Conservation (phyloP, 2,329 filamentous ascomycete genomes). For the Zymoseptoria crescenta region DNA sequence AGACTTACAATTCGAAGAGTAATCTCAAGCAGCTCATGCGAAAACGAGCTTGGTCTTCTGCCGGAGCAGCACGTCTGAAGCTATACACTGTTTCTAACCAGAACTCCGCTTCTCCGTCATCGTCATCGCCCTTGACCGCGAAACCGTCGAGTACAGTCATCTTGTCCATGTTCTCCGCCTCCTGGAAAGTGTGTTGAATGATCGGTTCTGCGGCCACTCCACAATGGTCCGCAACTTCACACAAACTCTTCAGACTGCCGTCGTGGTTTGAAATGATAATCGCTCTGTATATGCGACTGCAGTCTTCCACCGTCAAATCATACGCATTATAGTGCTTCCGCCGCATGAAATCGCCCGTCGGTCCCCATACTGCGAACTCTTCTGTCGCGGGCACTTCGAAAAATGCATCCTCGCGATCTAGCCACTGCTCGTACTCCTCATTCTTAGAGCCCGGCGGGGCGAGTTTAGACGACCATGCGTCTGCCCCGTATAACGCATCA, state of each 20-base stretch:
- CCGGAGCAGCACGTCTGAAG: too few species aligned
- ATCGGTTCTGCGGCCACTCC: background rate
- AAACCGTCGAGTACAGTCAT: background rate
- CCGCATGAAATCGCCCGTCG: too few species aligned
- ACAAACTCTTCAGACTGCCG: background rate
- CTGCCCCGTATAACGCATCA: background rate
- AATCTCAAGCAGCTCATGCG: background rate
- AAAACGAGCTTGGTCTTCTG: background rate
- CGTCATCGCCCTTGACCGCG: background rate
- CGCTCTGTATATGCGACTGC: background rate
- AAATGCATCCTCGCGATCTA: background rate
- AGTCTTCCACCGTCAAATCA: background rate
- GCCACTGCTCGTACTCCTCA: background rate
- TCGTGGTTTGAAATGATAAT: background rate
- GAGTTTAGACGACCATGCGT: background rate
- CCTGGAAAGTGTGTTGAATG: background rate
- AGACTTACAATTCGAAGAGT: background rate
- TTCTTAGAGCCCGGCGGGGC: background rate
- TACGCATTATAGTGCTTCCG: too few species aligned
- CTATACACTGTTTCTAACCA: too few species aligned
- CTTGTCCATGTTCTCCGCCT: background rate
- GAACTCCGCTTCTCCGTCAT: too few species aligned
- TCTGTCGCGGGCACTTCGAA: too few species aligned
- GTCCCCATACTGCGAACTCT: too few species aligned
- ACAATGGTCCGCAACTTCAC: background rate